These are phyloP conservation scores for Mycosphaerella arachidis DNA, from an alignment of 2,329 filamentous ascomycete species.

Conservation along the genomic window DNA sequence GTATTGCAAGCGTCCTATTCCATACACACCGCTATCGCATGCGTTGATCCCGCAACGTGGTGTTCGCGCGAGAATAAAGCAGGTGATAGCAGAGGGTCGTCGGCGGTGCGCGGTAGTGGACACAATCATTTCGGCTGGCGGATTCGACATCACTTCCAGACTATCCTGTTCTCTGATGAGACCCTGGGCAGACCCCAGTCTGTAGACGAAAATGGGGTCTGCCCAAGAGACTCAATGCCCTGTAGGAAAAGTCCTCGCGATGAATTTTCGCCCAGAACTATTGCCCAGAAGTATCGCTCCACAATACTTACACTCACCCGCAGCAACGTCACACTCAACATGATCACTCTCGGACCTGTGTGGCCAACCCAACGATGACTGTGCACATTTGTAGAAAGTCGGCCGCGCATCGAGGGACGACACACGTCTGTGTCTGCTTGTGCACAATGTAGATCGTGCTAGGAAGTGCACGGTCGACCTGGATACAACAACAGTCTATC, in stretches of 20 bases:
- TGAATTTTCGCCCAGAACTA: neutral
- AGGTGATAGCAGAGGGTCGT: neutral
- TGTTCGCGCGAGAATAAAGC: neutral
- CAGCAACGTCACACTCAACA: neutral
- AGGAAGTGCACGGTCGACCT: neutral
- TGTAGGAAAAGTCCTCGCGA: neutral
- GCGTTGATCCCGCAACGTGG: neutral
- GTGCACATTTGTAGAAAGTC: no score
- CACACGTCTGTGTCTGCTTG: no score
- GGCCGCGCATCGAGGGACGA: no score
- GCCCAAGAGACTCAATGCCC: no score
- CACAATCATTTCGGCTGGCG: neutral
- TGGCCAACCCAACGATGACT: no score
- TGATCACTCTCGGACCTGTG: no score
- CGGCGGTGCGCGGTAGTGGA: neutral
- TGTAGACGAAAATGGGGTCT: no score
- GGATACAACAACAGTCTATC: no score
- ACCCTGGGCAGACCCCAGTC: no score
- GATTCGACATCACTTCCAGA: neutral
- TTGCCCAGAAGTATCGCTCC: neutral
- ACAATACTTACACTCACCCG: neutral
- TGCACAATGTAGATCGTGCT: slow-evolving; percentile 4
- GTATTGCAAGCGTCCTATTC: neutral
- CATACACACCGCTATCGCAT: neutral
- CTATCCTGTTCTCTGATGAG: neutral